phyloP scores from a whole-genome alignment of 2,329 filamentous ascomycete genomes.

The Colletotrichum caudatum region DNA sequence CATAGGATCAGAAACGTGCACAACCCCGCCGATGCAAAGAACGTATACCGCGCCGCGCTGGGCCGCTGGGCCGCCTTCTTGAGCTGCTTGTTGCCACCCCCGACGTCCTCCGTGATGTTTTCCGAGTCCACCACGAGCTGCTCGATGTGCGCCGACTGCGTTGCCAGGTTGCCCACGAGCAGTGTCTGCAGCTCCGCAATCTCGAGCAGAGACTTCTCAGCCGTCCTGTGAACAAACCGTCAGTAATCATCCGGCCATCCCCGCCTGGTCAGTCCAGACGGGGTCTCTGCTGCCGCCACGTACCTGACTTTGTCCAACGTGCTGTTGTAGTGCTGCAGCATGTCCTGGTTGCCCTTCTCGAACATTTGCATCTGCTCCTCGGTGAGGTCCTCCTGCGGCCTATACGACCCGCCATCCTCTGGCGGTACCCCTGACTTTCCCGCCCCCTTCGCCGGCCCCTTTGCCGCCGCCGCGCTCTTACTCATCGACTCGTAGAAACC shows the following conservation, averaged over 20 bases:
- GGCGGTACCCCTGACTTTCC: slow-evolving; percentile 44
- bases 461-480: slow-evolving; percentile 41
- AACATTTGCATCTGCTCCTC: slow-evolving; percentile 93
- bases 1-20: slow-evolving; percentile 81
- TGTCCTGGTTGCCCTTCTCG: slow-evolving; percentile 90
- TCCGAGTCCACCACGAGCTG: slow-evolving; percentile 88
- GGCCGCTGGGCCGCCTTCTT: slow-evolving; percentile 81
- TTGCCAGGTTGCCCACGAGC: slow-evolving; percentile 85
- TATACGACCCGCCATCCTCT: slow-evolving; percentile 44
- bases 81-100: slow-evolving; percentile 89
- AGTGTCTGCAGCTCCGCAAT: slow-evolving; percentile 93
- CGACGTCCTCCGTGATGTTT: slow-evolving; percentile 86
- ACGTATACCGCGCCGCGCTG: slow-evolving; percentile 81
- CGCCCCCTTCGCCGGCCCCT: slow-evolving; percentile 37
- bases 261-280: background rate
- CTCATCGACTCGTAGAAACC: slow-evolving; percentile 44
- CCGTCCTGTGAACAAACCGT: slow-evolving; percentile 69
- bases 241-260: slow-evolving; percentile 12
- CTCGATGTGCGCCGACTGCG: slow-evolving; percentile 89
- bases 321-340: slow-evolving; percentile 93
- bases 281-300: slow-evolving; percentile 51
- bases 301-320: slow-evolving; percentile 95
- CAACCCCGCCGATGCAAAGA: slow-evolving; percentile 81
- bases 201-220: slow-evolving; percentile 90
- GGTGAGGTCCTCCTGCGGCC: slow-evolving; percentile 68